Base-by-base conservation (phyloP, 2,329 filamentous ascomycete species). In the Cladophialophora yegresii region DNA sequence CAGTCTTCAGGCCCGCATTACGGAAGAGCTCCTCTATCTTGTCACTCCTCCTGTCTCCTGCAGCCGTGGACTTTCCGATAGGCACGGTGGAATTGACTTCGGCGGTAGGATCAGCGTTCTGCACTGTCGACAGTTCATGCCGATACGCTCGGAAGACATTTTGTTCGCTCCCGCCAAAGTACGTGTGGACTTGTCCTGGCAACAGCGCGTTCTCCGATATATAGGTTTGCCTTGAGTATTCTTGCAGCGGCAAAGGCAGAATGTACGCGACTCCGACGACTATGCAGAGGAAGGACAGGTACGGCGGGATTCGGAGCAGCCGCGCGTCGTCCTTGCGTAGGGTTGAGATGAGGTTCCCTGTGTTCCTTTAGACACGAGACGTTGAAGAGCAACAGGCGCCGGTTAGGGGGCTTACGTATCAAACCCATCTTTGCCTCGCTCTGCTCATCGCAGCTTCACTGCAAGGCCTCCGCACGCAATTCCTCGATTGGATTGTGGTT, bases 171-270 rank as follows among this genome's bases (percentile, higher is more conserved):
- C 95, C 95, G 6, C 91, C 89, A 75, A 99, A 99, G 78, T 99
- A 99, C 1, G 95, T 96, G 79, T 98, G 93, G 8, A 98, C 95
- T 77, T 99, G 95, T 1, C 93, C 95, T 0, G 95, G 95, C 13
- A 99, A 82, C 36, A 99, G 86, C 10, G 95, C 95, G 76, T 99
- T 99, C 77, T 99, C 95, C 50, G 93, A 98, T 63, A 99, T 95
- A 77, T 99, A 99, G 0, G 93, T 99, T 65, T 86, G 84, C 69
- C 95, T 87, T 57, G 92, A 96, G 80, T 98, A 96, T 70, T 93
- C 86, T 77, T 98, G 85, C 59, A 98, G 83, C 2, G 95, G 95
- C 1, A 99, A 85, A 33, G 98, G 83, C 23, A 97, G 85, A 13
- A 99, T 87, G 91, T 93, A 99, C 71, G 87, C 85, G 62, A 97